Evolutionary conservation across 495 filamentous ascomycete genomes (phyloP).

Genomic region (Alectoria sarmentosa): DNA sequence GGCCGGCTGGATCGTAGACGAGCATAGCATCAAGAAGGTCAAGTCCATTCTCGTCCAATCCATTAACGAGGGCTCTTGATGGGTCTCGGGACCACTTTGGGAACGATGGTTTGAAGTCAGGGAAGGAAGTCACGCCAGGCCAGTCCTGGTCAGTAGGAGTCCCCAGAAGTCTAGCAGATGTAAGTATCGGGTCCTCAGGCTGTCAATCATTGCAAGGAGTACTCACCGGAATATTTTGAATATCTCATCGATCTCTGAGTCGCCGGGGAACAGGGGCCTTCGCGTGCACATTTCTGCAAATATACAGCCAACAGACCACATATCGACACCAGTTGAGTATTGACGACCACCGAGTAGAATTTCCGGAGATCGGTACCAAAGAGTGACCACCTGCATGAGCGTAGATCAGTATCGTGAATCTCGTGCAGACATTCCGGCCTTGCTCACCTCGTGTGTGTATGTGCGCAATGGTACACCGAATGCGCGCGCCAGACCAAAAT

Average conservation of each 20-base stretch:
- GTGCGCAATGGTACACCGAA: slow-evolving; percentile 95
- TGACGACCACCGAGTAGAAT: slow-evolving; percentile 95
- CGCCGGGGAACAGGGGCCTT: slow-evolving; percentile 94
- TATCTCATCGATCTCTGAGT: slow-evolving; percentile 99
- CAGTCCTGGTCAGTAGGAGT: slow-evolving; percentile 83
- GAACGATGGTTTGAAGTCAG: slow-evolving; percentile 95
- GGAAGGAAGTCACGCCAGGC: slow-evolving; percentile 96
- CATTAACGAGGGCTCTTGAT: slow-evolving; percentile 47
- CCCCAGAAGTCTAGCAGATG: slow-evolving; percentile 61
- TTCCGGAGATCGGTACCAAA: slow-evolving; percentile 98
- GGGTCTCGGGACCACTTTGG: slow-evolving; percentile 86
- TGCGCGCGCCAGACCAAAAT: slow-evolving; percentile 93
- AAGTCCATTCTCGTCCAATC: slow-evolving; percentile 66
- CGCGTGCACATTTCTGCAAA: slow-evolving; percentile 99
- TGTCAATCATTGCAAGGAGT: neutral
- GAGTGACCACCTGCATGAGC: slow-evolving; percentile 68
- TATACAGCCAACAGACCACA: slow-evolving; percentile 99
- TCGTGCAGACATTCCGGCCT: neutral
- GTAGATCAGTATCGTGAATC: slow-evolving; percentile 1
- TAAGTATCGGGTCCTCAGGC: slow-evolving; percentile 2
- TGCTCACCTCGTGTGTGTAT: slow-evolving; percentile 83
- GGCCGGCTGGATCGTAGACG: slow-evolving; percentile 87
- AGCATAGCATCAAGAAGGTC: slow-evolving; percentile 88
- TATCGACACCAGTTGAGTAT: slow-evolving; percentile 97
- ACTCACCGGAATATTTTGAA: slow-evolving; percentile 96